Evolutionary conservation across 345 rosid species (phyloP).

Genomic region (Eucalyptus virginea): DNA sequence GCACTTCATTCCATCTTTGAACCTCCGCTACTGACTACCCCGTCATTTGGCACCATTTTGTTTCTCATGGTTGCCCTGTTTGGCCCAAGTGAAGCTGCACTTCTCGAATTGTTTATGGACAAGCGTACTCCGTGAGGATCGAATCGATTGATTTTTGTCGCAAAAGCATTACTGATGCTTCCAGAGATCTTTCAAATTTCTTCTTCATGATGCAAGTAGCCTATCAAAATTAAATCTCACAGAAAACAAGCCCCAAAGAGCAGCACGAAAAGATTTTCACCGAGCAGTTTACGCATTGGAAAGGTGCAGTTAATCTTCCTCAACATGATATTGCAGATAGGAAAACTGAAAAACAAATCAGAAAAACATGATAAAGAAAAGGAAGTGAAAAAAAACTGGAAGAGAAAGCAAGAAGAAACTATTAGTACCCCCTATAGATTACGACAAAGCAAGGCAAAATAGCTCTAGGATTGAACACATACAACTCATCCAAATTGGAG

Average conservation of each 20-base stretch:
- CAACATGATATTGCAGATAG: background rate
- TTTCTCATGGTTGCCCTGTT: background rate
- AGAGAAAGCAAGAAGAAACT: background rate
- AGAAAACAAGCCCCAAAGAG: background rate
- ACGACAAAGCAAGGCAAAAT: constrained; percentile 85
- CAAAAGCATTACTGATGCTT: background rate
- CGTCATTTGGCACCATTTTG: background rate
- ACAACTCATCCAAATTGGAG: constrained; percentile 56
- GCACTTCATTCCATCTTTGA: background rate
- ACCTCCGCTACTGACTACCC: background rate
- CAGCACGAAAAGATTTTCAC: background rate
- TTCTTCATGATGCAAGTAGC: background rate
- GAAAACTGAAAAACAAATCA: background rate
- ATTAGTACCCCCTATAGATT: constrained; percentile 40
- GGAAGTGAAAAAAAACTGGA: background rate
- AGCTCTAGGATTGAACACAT: constrained; percentile 51
- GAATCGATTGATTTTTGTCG: background rate
- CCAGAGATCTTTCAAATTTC: background rate
- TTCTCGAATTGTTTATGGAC: background rate
- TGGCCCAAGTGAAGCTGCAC: background rate
- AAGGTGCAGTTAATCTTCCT: background rate
- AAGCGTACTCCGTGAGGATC: background rate
- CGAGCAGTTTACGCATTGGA: background rate
- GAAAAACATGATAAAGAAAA: background rate
- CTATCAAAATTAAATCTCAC: background rate